Evolutionary conservation across 495 filamentous ascomycete species (phyloP).

Genomic region (Podospora pseudocomata): DNA sequence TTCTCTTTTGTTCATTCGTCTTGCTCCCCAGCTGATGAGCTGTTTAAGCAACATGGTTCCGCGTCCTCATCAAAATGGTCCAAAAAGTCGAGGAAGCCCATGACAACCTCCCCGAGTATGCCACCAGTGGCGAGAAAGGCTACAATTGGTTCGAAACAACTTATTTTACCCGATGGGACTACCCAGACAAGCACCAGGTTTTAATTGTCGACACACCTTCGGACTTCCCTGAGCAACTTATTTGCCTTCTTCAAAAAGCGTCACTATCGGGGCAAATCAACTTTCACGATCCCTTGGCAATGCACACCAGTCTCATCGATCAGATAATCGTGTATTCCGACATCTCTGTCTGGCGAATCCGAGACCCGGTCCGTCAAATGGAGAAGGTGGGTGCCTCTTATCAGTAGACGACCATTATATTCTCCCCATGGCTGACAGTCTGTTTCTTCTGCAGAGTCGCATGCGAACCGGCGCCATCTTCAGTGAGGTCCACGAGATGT

Average conservation of each 20-base stretch:
- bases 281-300: constrained; percentile 21
- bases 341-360: constrained; percentile 24
- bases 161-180: constrained; percentile 24
- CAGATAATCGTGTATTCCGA: constrained; percentile 20
- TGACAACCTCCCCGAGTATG: constrained; percentile 21
- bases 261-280: neutral
- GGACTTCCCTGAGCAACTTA: constrained; percentile 8
- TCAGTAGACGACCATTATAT: no score
- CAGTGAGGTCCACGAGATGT: constrained; percentile 21
- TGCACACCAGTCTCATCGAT: constrained; percentile 25
- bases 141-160: constrained; percentile 29
- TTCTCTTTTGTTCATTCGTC: neutral
- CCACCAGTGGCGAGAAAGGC: constrained; percentile 4
- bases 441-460: constrained; percentile 5
- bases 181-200: constrained; percentile 13
- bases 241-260: neutral
- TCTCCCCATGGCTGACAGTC: neutral
- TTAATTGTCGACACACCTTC: constrained; percentile 21
- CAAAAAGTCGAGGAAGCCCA: constrained; percentile 10
- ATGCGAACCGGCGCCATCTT: constrained; percentile 20
- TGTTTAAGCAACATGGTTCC: constrained; percentile 26
- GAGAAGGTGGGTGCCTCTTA: constrained; percentile 17
- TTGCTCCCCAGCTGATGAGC: neutral
- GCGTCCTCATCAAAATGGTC: constrained; percentile 23
- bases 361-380: constrained; percentile 23